Base-by-base conservation (phyloP, 108 stramenopile species). In the Hondaea fermentalgiana region DNA sequence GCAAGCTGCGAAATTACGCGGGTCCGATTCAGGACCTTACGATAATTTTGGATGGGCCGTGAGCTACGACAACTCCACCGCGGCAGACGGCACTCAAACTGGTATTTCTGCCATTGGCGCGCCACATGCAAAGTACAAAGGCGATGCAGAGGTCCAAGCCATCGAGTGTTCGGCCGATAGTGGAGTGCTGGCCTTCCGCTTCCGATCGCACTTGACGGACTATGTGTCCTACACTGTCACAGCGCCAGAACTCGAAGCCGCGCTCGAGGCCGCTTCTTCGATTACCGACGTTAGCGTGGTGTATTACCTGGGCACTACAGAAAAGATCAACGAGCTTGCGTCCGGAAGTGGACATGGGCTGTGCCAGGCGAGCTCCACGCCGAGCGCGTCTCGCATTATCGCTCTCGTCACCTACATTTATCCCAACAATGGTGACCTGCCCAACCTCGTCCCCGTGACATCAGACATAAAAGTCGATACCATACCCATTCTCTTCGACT, bases 401-500 rank as follows among this genome's bases (percentile, higher is more conserved):
- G 76, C 76, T 0, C 42, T 88, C n/a, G 87, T 88, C 8, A 88
- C 87, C 16, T 88, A 60, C 25, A 19, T 88, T 16, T 60, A 57
- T 25, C 87, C 87, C 8, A 8, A 88, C 53, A 57, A 59, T 45
- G 87, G 87, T n/a, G 87, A 88, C 87, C 12, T 88, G 47, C 58
- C 58, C 17, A 6, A n/a, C 0, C 12, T 88, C 44, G 60, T 42
- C 16, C 59, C 87, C 5, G 60, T 42, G 5, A 45, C 42, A 57
- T 8, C 25, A 28, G 42, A 69, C 64, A 42, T 17, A 1, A 69
- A 69, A 69, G 59, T 83, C 12, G 76, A 83, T 23, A 47, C 76
- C n/a, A 83, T 83, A 19, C 76, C 60, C 5, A 17, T 60, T 2
- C 60, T 88, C 23, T 59, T 35, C 43, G 29, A 35, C 4, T 88